Evolutionary conservation across 148 eudicot species (phyloP).

Genomic region (Heliosperma pusillum): DNA sequence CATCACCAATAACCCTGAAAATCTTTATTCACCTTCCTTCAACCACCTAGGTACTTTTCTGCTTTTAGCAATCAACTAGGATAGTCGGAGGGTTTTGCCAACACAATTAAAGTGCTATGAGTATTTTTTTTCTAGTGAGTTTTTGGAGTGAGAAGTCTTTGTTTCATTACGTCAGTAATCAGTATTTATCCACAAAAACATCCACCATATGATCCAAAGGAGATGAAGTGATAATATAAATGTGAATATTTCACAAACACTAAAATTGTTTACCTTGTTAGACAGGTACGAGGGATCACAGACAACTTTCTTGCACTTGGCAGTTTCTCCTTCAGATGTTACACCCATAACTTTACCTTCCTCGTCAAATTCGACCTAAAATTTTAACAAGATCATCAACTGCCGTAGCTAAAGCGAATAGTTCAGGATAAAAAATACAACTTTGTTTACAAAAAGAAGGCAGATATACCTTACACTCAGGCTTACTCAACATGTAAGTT

Average conservation of each 20-base stretch:
- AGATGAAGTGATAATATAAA: background rate
- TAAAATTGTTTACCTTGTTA: constrained; percentile 54
- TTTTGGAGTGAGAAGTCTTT: background rate
- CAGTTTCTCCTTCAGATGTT: constrained; percentile 97
- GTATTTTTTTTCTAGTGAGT: too few species aligned
- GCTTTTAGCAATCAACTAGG: background rate
- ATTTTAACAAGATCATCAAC: constrained; percentile 17
- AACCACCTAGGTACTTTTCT: background rate
- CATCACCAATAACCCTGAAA: background rate
- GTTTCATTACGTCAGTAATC: background rate
- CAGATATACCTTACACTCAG: constrained; percentile 74
- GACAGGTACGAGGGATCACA: constrained; percentile 95
- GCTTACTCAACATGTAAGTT: constrained; percentile 93
- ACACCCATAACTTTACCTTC: constrained; percentile 91
- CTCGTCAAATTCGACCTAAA: constrained; percentile 80
- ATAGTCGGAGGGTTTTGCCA: background rate
- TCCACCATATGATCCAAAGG: background rate
- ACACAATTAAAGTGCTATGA: too few species aligned
- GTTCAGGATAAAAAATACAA: constrained; percentile 10
- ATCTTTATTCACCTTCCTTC: background rate
- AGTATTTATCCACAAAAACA: background rate
- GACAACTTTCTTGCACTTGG: constrained; percentile 96
- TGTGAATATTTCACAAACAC: background rate
- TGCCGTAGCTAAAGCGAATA: background rate
- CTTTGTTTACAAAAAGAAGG: background rate